A percentile compares a stretch with the other conserved stretches of the same genome.
Conservation (phyloP, 208 protist species). For the Naegleria fowleri region DNA sequence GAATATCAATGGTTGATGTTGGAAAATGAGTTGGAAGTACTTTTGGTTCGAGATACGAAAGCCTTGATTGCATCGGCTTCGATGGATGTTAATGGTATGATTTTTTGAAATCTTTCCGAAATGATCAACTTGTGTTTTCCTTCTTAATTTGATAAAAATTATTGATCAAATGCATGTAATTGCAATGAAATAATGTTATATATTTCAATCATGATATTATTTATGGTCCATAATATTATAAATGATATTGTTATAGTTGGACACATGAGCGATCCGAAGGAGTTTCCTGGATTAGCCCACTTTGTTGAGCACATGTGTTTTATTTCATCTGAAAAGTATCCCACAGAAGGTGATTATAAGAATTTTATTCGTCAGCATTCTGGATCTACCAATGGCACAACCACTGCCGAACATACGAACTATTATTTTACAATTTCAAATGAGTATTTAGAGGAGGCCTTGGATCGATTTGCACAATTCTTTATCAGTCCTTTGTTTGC, state of each 20-base stretch:
- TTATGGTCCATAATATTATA: no score
- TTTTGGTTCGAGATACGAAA: constrained; percentile 62
- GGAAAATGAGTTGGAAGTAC: constrained; percentile 60
- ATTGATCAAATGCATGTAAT: neutral
- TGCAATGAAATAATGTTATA: no score
- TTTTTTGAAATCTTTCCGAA: neutral
- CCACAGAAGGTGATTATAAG: constrained; percentile 74
- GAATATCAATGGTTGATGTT: neutral
- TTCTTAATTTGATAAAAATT: no score
- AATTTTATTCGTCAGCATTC: constrained; percentile 58
- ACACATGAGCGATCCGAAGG: constrained; percentile 29
- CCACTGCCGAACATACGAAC: constrained; percentile 59
- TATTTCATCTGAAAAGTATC: constrained; percentile 79
- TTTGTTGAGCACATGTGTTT: constrained; percentile 89
- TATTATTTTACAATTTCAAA: constrained; percentile 75
- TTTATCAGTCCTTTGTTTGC: constrained; percentile 75
- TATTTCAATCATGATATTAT: no score
- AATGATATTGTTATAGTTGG: no score
- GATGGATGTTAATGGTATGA: constrained; percentile 55
- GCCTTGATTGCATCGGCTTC: constrained; percentile 56
- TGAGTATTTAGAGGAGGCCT: constrained; percentile 59
- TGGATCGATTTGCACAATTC: constrained; percentile 83
- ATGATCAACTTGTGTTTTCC: neutral
- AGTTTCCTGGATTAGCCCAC: constrained; percentile 58
- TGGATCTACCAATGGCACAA: constrained; percentile 75